Base-by-base conservation (phyloP, 1,284 basidiomycete species). In the Malassezia sympodialis region DNA sequence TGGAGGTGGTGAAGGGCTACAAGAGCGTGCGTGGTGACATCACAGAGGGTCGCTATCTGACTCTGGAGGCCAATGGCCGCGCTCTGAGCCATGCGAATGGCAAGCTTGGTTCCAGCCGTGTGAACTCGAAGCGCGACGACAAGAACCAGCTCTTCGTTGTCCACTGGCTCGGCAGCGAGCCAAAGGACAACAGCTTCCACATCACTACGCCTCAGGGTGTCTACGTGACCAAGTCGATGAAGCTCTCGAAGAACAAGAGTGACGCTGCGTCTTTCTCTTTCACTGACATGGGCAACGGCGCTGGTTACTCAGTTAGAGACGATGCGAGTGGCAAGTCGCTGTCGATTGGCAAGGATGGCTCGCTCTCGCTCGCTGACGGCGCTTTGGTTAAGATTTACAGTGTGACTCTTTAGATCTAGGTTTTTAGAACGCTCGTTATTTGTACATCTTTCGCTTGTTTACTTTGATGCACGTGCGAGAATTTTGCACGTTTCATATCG, bases 21-120 rank as follows among this genome's bases (percentile, higher is more conserved):
- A 61, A 66, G 51, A 32, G n/a, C 8, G 31, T 63, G 15, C 63
- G 63, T 35, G 65, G 65, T 19, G 47, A 50, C 21, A 51, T 59
- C 17, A 62, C 65, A 19, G 65, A 67, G 51, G 65, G 65, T n/a
- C 65, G 65, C 12, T 55, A 44, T 43, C 53, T 53, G 31, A 53
- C 49, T 34, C 53, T 67, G 35, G 65, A 67, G 41, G 39, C 56
- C 4, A 31, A 49, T 30, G 49, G 51, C 17, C 21, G 37, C 17
- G 65, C 64, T 23, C 58, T 67, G 35, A 41, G 34, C 15, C 44
- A 56, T n/a, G 37, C 34, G 19, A 42, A 44, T n/a, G 8, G 11
- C 27, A 44, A 51, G 23, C 28, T 51, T 7, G 32, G 34, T 23
- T 35, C 46, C 21, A 51, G 40, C 21, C 4, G 17, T 3, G 32